Base-by-base conservation (phyloP, 176 grass and related monocot species). In the Cenchrus purpureus region DNA sequence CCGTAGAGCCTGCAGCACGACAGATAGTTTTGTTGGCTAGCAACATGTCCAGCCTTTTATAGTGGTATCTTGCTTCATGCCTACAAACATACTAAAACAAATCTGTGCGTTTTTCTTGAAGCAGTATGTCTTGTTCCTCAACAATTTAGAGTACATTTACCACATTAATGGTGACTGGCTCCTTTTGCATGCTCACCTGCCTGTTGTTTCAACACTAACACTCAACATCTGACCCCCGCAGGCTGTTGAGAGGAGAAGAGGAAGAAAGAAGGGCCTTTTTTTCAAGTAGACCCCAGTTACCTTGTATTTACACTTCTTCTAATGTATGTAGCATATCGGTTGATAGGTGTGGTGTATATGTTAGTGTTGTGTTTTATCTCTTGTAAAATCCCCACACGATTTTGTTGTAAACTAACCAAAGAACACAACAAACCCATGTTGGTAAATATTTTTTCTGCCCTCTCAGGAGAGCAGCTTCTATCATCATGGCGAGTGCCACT, bases 181-280 rank as follows among this genome's bases (percentile, higher is more conserved):
- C 6, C 15, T 10, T 52, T 50, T 76, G 73, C 68, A 65, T 63
- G 55, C 32, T 7, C 9, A 32, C 15, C 20, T 29, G 29, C 10
- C 31, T 60, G 16, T 43, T 72, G 7, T 58, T 63, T 43, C 54
- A 80, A 45, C 49, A 25, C 46, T 91, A 51, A 84, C 16, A 54
- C 31, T 67, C 43, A 64, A 48, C 78, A 65, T 77, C 22, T 76
- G 61, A 40, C 25, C 83, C 58, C 52, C 48, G 40, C 86, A 99
- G 97, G 97, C 97, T 16, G 93, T 92, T 25, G 93, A 99, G 88
- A 96, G 89, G 77, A 93, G 89, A 40, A 89, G 93, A 78, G 88
- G 79, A 64, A 92, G 88, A 60, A 99, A 58, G 83, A 95, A 83
- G 79, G 88, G 86, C 51, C 80, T 92, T 46, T 96, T 99, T 86